Evolutionary conservation across 2,329 filamentous ascomycete genomes (phyloP), one percentile per base, ranked within the genome.

Genomic region (Exserohilum rostratum): DNA sequence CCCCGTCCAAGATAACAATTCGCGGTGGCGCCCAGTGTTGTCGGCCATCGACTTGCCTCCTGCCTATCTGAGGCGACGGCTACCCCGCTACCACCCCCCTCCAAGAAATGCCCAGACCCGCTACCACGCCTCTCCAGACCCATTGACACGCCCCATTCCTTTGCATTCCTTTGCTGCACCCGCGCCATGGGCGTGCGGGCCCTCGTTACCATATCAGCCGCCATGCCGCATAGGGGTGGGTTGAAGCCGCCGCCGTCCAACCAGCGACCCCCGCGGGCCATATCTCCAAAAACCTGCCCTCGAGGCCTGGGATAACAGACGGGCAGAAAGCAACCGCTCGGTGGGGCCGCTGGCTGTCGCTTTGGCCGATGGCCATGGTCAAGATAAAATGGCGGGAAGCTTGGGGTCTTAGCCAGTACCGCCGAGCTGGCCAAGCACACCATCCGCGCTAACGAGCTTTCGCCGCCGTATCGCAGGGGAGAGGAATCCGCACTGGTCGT

Each of bases 1-100:
- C 53, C 31, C 20, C 25, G 17, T 40, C 44, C 53, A 53, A 57
- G 57, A 59, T 48, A 57, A 53, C 48, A 25, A 53, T 49, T 53
- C 27, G 46, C 49, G 35, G 53, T 59, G 53, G 53, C 56, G 56
- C 53, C 49, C 47, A 45, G 37, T 25, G 37, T 48, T 49, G 43
- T 49, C 46, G 27, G 46, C 10, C 46, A 37, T 33, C 17, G 27
- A 40, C 45, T 46, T 50, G 27, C 35, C 57, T 59, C 53, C 50
- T 59, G 50, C 54, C 50, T 59, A 59, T 57, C 35, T 12, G 20
- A 31, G 57, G 17, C n/a, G 30, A 48, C 43, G 48, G 44, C 48
- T 46, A 55, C 51, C 51, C 47, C 51, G 55, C 55, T 34, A 49
- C 39, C 40, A 46, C 13, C 29, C 42, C n/a, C 52, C 42, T 42